Conservation (phyloP, 176 grass and related monocot genomes). For the Paspalum vaginatum region DNA sequence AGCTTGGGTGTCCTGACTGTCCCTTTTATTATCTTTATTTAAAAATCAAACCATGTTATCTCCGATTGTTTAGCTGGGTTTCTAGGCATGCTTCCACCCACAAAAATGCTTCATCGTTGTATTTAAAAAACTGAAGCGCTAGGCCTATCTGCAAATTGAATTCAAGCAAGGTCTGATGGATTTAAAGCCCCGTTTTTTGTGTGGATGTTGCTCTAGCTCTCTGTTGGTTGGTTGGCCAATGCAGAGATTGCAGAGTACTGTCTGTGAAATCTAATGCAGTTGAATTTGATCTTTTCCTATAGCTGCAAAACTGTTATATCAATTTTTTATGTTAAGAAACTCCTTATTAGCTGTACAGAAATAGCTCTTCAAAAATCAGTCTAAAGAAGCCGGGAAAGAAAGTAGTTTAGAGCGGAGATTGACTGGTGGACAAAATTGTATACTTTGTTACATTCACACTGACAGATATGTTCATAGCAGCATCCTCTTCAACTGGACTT, state of each 20-base stretch:
- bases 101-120: not conserved
- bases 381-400: not conserved
- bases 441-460: conserved; percentile 4
- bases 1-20: conserved; percentile 45
- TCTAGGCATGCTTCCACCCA: conserved; percentile 1
- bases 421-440: not conserved
- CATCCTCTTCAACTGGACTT: not conserved
- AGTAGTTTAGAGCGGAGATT: not conserved
- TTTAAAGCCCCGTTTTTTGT: conserved; percentile 11
- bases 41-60: not conserved
- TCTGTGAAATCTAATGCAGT: conserved; percentile 10
- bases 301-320: not conserved
- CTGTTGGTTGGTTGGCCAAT: not conserved
- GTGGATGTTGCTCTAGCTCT: conserved; percentile 10
- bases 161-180: not conserved
- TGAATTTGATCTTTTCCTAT: not conserved
- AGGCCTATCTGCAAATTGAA: conserved; percentile 8
- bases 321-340: not conserved
- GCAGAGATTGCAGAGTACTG: not conserved
- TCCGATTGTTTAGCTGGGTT: conserved; percentile 20
- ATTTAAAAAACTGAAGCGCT: conserved; percentile 15
- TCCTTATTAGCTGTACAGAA: conserved; percentile 14
- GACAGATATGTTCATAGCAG: conserved; percentile 7
- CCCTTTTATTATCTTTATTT: conserved; percentile 34
- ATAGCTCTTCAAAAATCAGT: conserved; percentile 2